Evolutionary conservation across 1,284 basidiomycete species (phyloP).

Genomic region (Athelia sp.): DNA sequence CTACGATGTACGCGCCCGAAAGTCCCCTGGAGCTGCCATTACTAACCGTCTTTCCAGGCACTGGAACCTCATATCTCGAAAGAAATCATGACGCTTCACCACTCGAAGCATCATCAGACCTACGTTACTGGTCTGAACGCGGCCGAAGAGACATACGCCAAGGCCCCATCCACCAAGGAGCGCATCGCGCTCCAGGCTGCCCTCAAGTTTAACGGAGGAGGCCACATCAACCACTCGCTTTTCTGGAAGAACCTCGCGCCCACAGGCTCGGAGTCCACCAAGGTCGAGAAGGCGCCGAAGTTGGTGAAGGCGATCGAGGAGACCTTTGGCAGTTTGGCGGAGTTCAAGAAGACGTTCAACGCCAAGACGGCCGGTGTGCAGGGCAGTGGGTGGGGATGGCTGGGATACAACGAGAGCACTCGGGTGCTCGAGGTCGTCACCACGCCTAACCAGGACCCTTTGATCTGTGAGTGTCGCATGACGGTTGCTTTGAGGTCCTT

Average conservation of each 20-base stretch:
- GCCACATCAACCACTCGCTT: conserved; percentile 88
- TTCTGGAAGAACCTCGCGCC: conserved; percentile 98
- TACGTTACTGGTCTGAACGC: conserved; percentile 92
- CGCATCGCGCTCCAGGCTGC: conserved; percentile 83
- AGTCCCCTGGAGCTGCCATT: conserved; percentile 5
- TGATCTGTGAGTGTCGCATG: conserved; percentile 53
- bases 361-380: conserved; percentile 90
- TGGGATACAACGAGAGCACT: conserved; percentile 72
- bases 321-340: conserved; percentile 83
- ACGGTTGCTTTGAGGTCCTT: no score
- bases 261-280: conserved; percentile 56
- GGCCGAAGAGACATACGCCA: conserved; percentile 81
- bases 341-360: conserved; percentile 83
- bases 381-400: conserved; percentile 98
- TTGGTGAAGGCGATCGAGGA: conserved; percentile 80
- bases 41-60: conserved; percentile 38
- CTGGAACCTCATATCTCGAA: conserved; percentile 73
- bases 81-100: conserved; percentile 92
- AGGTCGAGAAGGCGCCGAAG: conserved; percentile 57
- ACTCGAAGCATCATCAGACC: conserved; percentile 93
- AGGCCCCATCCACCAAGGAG: conserved; percentile 66
- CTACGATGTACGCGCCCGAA: conserved; percentile 63
- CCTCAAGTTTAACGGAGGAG: conserved; percentile 90
- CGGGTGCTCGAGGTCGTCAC: conserved; percentile 87
- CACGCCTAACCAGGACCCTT: conserved; percentile 95